These are phyloP conservation scores for Hypoxylon rubiginosum DNA, from an alignment of 2,329 filamentous ascomycete species.

Conservation along the genomic window DNA sequence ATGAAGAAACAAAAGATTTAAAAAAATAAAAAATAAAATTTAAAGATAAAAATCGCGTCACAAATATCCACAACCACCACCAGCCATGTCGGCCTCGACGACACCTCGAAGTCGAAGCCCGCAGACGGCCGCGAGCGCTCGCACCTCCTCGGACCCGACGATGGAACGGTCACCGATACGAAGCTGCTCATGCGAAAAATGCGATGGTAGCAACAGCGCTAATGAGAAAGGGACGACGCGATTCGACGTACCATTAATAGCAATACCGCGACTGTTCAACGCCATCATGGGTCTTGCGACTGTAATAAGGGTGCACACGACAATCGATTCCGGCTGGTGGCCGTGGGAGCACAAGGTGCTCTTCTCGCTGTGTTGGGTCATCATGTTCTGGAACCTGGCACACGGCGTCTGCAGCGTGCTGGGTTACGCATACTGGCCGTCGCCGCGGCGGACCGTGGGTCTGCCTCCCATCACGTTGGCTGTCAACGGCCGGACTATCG, in stretches of 20 bases:
- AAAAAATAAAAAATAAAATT: too few species aligned
- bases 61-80: slow-evolving; percentile 4
- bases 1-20: slow-evolving; percentile 4
- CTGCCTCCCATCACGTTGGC: slow-evolving; percentile 44
- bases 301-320: slow-evolving; percentile 46
- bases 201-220: slow-evolving; percentile 20
- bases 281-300: slow-evolving; percentile 44
- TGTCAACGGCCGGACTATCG: slow-evolving; percentile 42
- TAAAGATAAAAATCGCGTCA: slow-evolving; percentile 10
- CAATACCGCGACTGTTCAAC: slow-evolving; percentile 44
- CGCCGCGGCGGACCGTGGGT: slow-evolving; percentile 45
- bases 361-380: slow-evolving; percentile 46
- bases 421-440: slow-evolving; percentile 48
- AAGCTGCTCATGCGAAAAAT: slow-evolving; percentile 37
- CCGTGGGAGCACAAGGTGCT: slow-evolving; percentile 48
- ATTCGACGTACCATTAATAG: slow-evolving; percentile 47
- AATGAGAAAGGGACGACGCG: slow-evolving; percentile 31
- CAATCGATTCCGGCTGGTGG: slow-evolving; percentile 47
- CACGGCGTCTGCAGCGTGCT: slow-evolving; percentile 41
- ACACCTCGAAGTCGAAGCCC: slow-evolving; percentile 43
- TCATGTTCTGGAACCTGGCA: slow-evolving; percentile 46
- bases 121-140: slow-evolving; percentile 32
- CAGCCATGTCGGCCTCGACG: slow-evolving; percentile 37
- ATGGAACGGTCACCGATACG: slow-evolving; percentile 30
- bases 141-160: slow-evolving; percentile 29